Evolutionary conservation across 345 rosid genomes (phyloP).

Genomic region (Angophora floribunda): DNA sequence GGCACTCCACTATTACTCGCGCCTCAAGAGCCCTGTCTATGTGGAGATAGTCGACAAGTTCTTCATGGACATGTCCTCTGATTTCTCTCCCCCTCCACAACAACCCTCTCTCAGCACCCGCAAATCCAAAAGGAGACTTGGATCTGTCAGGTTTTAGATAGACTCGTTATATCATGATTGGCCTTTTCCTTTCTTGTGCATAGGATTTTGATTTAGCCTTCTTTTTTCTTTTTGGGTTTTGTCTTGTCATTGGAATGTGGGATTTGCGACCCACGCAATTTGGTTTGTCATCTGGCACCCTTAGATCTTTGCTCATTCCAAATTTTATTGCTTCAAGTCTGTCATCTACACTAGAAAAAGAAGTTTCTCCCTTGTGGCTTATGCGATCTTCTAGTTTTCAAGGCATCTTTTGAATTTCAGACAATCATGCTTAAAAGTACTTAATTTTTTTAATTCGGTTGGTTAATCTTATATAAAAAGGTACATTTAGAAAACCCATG

Average conservation of each 20-base stretch:
- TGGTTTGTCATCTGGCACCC: background rate
- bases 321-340: background rate
- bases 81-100: constrained; percentile 42
- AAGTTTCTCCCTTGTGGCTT: background rate
- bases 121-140: constrained; percentile 31
- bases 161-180: background rate
- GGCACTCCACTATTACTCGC: constrained; percentile 74
- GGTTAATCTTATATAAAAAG: background rate
- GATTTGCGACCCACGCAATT: background rate
- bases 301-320: background rate
- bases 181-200: background rate
- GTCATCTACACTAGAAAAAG: background rate
- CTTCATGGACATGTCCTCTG: constrained; percentile 73
- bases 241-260: background rate
- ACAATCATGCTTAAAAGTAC: background rate
- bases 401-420: background rate
- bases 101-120: constrained; percentile 10
- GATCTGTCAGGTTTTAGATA: constrained; percentile 7
- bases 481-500: background rate
- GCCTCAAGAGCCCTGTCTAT: constrained; percentile 74
- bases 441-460: background rate
- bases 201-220: background rate
- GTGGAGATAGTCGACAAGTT: constrained; percentile 78
- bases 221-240: background rate
- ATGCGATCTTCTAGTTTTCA: background rate